phyloP scores from a whole-genome alignment of 306 rosid genomes.

The Argentina anserina region DNA sequence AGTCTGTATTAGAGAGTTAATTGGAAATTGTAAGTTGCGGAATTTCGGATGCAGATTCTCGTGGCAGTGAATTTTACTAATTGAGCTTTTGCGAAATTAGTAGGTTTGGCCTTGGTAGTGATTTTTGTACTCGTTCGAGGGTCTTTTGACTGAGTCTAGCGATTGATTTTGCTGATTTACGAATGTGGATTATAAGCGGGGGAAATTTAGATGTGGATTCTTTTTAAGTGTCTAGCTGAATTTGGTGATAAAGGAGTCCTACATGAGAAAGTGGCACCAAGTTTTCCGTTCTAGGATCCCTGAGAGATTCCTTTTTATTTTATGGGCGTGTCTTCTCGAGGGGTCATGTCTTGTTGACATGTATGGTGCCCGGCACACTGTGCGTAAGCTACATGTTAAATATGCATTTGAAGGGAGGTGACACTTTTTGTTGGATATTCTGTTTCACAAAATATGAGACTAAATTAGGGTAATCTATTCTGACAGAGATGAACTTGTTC shows the following conservation, averaged over 20 bases:
- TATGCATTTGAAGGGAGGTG: not conserved
- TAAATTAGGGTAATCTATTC: not conserved
- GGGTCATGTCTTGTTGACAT: not conserved
- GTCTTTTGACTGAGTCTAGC: not conserved
- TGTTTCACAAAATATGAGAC: not conserved
- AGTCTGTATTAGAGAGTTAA: not conserved
- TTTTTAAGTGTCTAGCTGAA: not conserved
- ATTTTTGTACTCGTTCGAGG: not conserved
- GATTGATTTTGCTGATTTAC: not conserved
- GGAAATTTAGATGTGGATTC: slow-evolving; percentile 10
- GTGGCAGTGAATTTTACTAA: not conserved
- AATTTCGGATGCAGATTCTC: not conserved
- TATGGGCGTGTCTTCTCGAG: not conserved
- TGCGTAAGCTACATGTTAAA: not conserved
- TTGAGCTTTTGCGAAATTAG: not conserved
- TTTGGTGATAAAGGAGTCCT: not conserved
- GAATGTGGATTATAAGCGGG: not conserved
- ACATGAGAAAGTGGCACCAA: slow-evolving; percentile 1
- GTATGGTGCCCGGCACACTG: not conserved
- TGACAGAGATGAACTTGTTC: not conserved
- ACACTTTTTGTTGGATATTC: not conserved
- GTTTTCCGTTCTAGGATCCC: not conserved
- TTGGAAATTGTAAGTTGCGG: not conserved
- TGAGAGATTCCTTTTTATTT: not conserved
- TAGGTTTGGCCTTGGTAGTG: not conserved